phyloP scores from a whole-genome alignment of 75 land plant genomes.

The Cupressus sempervirens region DNA sequence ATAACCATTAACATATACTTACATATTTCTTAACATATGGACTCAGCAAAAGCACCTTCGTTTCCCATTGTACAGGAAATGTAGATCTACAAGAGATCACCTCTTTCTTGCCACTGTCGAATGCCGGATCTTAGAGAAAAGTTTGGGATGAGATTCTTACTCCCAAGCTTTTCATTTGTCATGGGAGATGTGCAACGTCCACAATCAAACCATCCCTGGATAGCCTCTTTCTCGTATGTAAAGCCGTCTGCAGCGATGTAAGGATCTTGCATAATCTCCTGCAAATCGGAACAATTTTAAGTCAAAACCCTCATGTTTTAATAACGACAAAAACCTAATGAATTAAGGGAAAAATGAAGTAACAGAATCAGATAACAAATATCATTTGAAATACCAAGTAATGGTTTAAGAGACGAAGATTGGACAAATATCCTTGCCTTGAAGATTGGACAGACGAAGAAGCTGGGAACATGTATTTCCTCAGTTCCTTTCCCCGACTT shows the following conservation, averaged over 20 bases:
- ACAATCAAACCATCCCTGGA: slow-evolving; percentile 18
- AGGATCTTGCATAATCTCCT: neutral
- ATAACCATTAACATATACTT: too few species aligned
- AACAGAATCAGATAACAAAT: too few species aligned
- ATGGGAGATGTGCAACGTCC: slow-evolving; percentile 28
- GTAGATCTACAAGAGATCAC: neutral
- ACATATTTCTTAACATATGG: too few species aligned
- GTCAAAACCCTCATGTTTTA: too few species aligned
- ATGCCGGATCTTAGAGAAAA: slow-evolving; percentile 19
- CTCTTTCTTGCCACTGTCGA: slow-evolving; percentile 13
- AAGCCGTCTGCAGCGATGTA: slow-evolving; percentile 14
- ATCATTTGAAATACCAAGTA: too few species aligned
- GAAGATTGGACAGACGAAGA: slow-evolving; percentile 49
- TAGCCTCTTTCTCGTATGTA: slow-evolving; percentile 23
- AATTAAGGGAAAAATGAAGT: too few species aligned
- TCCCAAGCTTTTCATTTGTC: slow-evolving; percentile 23
- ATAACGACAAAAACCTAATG: too few species aligned
- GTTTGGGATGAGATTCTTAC: slow-evolving; percentile 17
- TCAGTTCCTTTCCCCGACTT: neutral
- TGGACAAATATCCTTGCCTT: slow-evolving; percentile 26
- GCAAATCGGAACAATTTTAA: neutral
- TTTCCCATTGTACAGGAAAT: too few species aligned
- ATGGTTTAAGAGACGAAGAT: too few species aligned
- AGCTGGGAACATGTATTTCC: slow-evolving; percentile 16
- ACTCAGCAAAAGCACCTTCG: too few species aligned